Evolutionary conservation across 164 flowering plant genomes (phyloP).

Genomic region (Paratinospora sagittata): DNA sequence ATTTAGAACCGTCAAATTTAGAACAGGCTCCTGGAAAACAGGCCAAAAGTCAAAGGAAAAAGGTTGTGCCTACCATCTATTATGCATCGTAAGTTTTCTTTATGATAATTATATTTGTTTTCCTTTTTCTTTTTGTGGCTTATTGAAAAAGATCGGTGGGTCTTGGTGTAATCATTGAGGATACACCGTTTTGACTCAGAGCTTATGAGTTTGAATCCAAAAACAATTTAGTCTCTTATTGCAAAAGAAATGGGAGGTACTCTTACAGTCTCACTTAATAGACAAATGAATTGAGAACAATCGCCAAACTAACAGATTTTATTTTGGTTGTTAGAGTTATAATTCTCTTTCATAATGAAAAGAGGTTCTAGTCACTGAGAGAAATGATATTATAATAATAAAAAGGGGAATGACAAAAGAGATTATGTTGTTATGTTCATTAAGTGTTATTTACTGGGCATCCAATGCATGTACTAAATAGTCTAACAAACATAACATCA

Average conservation of each 20-base stretch:
- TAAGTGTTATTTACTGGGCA: no score
- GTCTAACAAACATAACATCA: no score
- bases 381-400: no score
- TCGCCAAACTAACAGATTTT: not conserved
- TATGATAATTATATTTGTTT: not conserved
- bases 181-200: no score
- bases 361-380: not conserved
- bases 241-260: not conserved
- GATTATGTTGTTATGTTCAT: no score
- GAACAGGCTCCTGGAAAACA: conserved; percentile 30
- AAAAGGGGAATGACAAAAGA: no score
- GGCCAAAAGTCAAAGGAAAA: conserved; percentile 34
- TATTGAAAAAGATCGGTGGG: not conserved
- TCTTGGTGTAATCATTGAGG: not conserved
- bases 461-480: no score
- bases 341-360: no score
- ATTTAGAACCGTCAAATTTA: conserved; percentile 16
- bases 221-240: not conserved
- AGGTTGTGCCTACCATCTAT: conserved; percentile 46
- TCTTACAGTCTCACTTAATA: not conserved
- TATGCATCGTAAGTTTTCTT: conserved; percentile 70
- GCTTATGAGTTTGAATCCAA: no score
- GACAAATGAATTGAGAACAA: not conserved
- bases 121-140: not conserved
- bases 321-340: not conserved